These are phyloP conservation scores for Puccinia horiana DNA, from an alignment of 1,284 basidiomycete species.

Conservation along the genomic window DNA sequence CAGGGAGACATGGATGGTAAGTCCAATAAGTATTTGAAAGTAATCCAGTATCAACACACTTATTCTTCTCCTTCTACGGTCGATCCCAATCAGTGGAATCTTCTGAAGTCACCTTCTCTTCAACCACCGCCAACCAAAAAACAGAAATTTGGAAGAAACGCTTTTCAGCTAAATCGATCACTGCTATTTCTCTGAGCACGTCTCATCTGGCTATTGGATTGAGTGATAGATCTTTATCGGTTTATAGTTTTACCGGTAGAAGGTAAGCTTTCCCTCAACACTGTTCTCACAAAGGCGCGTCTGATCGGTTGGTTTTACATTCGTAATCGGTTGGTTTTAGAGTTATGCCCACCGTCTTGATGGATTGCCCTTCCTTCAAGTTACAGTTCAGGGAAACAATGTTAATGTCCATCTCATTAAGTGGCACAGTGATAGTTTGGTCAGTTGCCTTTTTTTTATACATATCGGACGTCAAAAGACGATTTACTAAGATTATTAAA, in stretches of 20 bases:
- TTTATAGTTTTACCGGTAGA: neutral
- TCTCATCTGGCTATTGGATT: constrained; percentile 6
- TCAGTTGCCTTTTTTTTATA: constrained; percentile 59
- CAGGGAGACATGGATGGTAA: constrained; percentile 20
- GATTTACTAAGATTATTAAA: neutral
- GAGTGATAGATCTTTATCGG: neutral
- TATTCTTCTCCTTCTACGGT: neutral
- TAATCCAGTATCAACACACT: neutral
- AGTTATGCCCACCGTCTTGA: constrained; percentile 70
- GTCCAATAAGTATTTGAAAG: neutral
- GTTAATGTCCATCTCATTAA: constrained; percentile 71
- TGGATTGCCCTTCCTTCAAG: constrained; percentile 72
- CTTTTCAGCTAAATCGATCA: constrained; percentile 3
- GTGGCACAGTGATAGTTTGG: constrained; percentile 74
- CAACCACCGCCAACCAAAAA: neutral
- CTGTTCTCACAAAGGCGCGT: neutral
- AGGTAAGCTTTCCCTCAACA: constrained; percentile 34
- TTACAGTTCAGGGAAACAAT: constrained; percentile 68
- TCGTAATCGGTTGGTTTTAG: constrained; percentile 59
- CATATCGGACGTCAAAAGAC: neutral
- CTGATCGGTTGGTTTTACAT: neutral
- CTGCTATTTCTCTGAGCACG: neutral
- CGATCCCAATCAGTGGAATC: neutral
- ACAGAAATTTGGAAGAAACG: constrained; percentile 3
- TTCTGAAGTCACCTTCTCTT: neutral